Evolutionary conservation across 768 basidiomycete species (phyloP).

Genomic region (Aureoboletus auriporus): DNA sequence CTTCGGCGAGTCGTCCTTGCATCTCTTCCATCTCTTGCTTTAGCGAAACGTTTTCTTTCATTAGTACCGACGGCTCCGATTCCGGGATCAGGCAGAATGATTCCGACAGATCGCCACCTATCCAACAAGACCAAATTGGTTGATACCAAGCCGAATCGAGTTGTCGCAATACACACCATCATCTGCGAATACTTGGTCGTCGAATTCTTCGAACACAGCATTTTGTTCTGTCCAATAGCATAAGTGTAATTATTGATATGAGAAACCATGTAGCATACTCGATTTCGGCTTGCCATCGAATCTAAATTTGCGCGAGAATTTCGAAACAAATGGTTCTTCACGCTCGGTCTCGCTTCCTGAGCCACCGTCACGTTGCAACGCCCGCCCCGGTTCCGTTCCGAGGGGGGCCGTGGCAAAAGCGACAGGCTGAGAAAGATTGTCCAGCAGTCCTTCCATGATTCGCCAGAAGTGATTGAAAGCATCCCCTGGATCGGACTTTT

Average conservation of each 20-base stretch:
- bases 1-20: conserved; percentile 53
- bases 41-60: conserved; percentile 64
- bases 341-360: conserved; percentile 64
- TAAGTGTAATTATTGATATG: conserved; percentile 4
- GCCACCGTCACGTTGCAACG: conserved; percentile 41
- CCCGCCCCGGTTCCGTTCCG: conserved; percentile 32
- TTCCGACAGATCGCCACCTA: conserved; percentile 69
- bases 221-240: conserved; percentile 16
- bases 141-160: not conserved
- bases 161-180: conserved; percentile 44
- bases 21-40: conserved; percentile 56
- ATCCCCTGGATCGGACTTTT: conserved; percentile 75
- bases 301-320: conserved; percentile 45
- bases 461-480: conserved; percentile 89
- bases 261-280: conserved; percentile 12
- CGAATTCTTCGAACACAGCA: conserved; percentile 41
- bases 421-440: conserved; percentile 74
- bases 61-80: conserved; percentile 47
- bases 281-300: conserved; percentile 19
- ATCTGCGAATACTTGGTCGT: conserved; percentile 53
- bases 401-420: conserved; percentile 83
- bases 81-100: conserved; percentile 77
- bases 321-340: conserved; percentile 60
- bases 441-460: conserved; percentile 82
- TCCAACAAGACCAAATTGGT: conserved; percentile 3